These are phyloP conservation scores for Pestalotiopsis sp. DNA, from an alignment of 2,329 filamentous ascomycete genomes.

Conservation along the genomic window DNA sequence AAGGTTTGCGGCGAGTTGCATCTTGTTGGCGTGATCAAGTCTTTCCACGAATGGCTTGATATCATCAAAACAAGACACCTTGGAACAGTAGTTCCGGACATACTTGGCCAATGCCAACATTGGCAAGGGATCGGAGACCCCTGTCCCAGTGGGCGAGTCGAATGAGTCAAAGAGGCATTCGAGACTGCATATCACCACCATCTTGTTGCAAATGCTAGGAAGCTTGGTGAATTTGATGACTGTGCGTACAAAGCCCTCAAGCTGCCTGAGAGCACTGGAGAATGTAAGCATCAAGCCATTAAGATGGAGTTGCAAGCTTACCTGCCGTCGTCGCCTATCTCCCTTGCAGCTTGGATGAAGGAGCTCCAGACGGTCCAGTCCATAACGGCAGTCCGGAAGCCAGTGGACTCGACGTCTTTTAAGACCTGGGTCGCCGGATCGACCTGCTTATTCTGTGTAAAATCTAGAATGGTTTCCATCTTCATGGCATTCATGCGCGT, in stretches of 20 bases:
- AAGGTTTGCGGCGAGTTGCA: slow-evolving; percentile 37
- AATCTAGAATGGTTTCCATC: background rate
- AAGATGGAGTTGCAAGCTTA: slow-evolving; percentile 24
- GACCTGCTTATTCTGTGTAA: background rate
- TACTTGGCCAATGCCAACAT: slow-evolving; percentile 33
- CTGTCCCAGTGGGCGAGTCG: background rate
- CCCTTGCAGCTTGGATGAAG: slow-evolving; percentile 41
- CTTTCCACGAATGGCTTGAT: slow-evolving; percentile 46
- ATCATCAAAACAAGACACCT: slow-evolving; percentile 49
- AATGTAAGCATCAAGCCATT: background rate
- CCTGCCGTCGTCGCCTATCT: slow-evolving; percentile 35
- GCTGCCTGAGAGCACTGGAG: slow-evolving; percentile 22
- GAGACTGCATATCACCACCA: slow-evolving; percentile 18
- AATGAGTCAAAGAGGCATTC: slow-evolving; percentile 16
- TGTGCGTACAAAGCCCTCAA: slow-evolving; percentile 18
- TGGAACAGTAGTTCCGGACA: slow-evolving; percentile 37
- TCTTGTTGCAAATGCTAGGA: slow-evolving; percentile 17
- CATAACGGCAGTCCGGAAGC: slow-evolving; percentile 11
- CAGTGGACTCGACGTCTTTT: background rate
- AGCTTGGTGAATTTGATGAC: slow-evolving; percentile 14
- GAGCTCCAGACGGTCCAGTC: slow-evolving; percentile 41
- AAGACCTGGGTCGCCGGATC: background rate
- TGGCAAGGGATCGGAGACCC: background rate
- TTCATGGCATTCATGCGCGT: background rate
- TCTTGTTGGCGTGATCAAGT: slow-evolving; percentile 40